Evolutionary conservation across 2,329 filamentous ascomycete species (phyloP), one percentile per base, ranked within the genome.

Genomic region (Ophiostoma tasmaniense): DNA sequence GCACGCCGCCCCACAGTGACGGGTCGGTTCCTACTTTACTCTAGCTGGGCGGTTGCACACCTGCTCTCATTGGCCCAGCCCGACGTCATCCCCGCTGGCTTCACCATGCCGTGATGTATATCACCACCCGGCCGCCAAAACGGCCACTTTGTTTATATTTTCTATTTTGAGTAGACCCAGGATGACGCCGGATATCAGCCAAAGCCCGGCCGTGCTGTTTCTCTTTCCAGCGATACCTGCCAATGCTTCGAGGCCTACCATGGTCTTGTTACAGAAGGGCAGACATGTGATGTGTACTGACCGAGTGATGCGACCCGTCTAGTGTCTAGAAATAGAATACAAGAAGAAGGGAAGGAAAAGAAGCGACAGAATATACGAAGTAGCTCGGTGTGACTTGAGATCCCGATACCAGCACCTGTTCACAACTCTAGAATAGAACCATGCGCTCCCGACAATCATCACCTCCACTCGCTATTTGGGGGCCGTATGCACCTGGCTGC

Each of bases 41-140:
- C 20, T 65, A 65, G 33, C 22, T 70, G 35, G 72, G 72, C 71
- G 72, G 71, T 50, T 73, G 70, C 66, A 73, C 70, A 22, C 6
- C 64, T 64, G 39, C 59, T 71, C 68, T 67, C 45, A 72, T 72
- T 72, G 72, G 71, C 42, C 22, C 45, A 28, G 30, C 13, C 11
- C 50, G 39, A 61, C 45, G 20, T 35, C 64, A 62, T 45, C 52
- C 28, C 62, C 64, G 37, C 67, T 35, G 13, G 6, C 25, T 30
- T 61, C n/a, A 25, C 50, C 22, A 14, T 25, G 50, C 50, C 50
- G 20, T 45, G 42, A 45, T 45, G n/a, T 45, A 45, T 45, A 45
- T 45, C 42, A 45, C n/a, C 42, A 45, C 42, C 20, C 20, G 42
- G 42, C 20, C 42, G 42, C 42, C 42, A n/a, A 45, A 20, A 45